Evolutionary conservation across 805 yeast species (phyloP).

Genomic region (Torulaspora indica): DNA sequence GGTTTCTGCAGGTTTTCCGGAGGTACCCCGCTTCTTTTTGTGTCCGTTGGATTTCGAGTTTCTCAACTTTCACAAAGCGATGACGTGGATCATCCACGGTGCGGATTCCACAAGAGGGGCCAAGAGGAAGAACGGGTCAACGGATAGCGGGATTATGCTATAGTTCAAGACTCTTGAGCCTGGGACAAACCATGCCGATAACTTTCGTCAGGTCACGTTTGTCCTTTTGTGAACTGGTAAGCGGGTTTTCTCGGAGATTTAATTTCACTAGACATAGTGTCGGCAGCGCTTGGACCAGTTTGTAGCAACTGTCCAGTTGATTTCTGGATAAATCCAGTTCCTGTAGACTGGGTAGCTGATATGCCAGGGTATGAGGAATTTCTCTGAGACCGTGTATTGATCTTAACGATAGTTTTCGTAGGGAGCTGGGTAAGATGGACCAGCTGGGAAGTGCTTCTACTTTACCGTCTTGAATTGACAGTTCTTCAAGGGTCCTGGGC

Average conservation of each 20-base stretch:
- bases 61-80: too few relatives aligned
- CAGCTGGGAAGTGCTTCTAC: constrained; percentile 11
- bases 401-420: constrained; percentile 12
- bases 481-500: constrained; percentile 14
- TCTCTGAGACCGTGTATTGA: constrained; percentile 11
- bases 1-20: too few relatives aligned
- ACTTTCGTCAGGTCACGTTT: not conserved
- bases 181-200: constrained; percentile 9
- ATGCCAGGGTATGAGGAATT: constrained; percentile 13
- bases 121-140: not conserved
- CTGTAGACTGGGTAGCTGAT: constrained; percentile 16
- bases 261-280: constrained; percentile 14
- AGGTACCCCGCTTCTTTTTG: too few relatives aligned
- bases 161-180: constrained; percentile 2
- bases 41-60: too few relatives aligned
- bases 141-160: not conserved
- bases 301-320: constrained; percentile 14
- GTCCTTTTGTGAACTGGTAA: constrained; percentile 4
- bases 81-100: too few relatives aligned
- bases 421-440: constrained; percentile 11
- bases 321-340: constrained; percentile 19
- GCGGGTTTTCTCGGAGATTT: constrained; percentile 18
- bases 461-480: constrained; percentile 8
- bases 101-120: not conserved
- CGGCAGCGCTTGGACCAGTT: constrained; percentile 16